Evolutionary conservation across 306 rosid species (phyloP).

Genomic region (Benincasa hispida): DNA sequence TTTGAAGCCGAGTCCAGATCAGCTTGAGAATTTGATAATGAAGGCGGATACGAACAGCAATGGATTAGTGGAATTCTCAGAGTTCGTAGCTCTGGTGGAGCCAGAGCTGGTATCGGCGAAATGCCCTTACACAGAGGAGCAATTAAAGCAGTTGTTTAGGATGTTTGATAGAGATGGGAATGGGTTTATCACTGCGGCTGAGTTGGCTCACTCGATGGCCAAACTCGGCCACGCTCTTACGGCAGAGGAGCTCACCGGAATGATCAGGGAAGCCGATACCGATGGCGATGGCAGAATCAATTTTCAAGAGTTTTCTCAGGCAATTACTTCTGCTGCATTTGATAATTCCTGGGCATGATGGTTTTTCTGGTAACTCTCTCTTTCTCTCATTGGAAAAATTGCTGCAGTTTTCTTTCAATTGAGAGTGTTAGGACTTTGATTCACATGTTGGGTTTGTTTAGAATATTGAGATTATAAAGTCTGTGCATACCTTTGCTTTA

Average conservation of each 20-base stretch:
- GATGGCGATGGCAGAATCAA: constrained; percentile 81
- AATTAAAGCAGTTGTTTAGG: constrained; percentile 46
- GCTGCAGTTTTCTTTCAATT: not conserved
- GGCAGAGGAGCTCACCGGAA: constrained; percentile 75
- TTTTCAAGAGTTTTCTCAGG: constrained; percentile 58
- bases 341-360: constrained; percentile 70
- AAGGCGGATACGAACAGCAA: constrained; percentile 74
- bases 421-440: not conserved
- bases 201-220: constrained; percentile 94
- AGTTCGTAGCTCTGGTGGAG: constrained; percentile 60
- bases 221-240: constrained; percentile 74
- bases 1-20: constrained; percentile 71
- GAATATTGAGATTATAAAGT: not conserved
- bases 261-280: constrained; percentile 81
- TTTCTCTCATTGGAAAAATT: not conserved
- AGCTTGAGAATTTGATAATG: constrained; percentile 50
- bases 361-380: constrained; percentile 2
- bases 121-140: constrained; percentile 77
- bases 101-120: constrained; percentile 63
- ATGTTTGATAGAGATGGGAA: constrained; percentile 83
- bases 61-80: constrained; percentile 71
- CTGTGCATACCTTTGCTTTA: not conserved
- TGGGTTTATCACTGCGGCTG: constrained; percentile 78
- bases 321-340: constrained; percentile 80
- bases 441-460: not conserved